Evolutionary conservation across 768 basidiomycete species (phyloP).

Genomic region (Dioszegia crocea): DNA sequence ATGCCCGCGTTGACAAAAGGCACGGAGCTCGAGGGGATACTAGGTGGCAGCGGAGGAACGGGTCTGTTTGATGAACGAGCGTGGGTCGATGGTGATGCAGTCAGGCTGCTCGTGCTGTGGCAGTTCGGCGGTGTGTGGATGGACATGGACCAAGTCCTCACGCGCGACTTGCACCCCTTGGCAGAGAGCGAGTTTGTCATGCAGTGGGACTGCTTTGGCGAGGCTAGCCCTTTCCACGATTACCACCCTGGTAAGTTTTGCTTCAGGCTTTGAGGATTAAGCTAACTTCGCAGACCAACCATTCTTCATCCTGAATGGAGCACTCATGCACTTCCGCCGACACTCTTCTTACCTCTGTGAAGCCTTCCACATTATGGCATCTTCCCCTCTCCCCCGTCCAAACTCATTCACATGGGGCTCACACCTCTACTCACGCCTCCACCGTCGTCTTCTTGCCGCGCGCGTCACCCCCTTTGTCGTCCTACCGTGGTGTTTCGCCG

Average conservation of each 20-base stretch:
- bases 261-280: background rate
- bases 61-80: slow-evolving; percentile 68
- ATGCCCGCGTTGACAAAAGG: slow-evolving; percentile 64
- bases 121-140: slow-evolving; percentile 90
- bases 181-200: slow-evolving; percentile 94
- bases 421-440: slow-evolving; percentile 82
- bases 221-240: slow-evolving; percentile 15
- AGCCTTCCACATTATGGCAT: slow-evolving; percentile 84
- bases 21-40: slow-evolving; percentile 68
- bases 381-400: slow-evolving; percentile 65
- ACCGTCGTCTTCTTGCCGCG: slow-evolving; percentile 71
- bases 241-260: background rate
- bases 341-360: slow-evolving; percentile 96
- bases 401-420: slow-evolving; percentile 93
- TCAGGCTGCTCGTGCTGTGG: slow-evolving; percentile 85
- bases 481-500: slow-evolving; percentile 91
- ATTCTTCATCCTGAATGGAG: slow-evolving; percentile 80
- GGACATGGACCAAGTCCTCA: slow-evolving; percentile 93
- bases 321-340: slow-evolving; percentile 84
- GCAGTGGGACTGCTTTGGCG: slow-evolving; percentile 98
- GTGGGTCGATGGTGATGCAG: slow-evolving; percentile 91
- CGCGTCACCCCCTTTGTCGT: slow-evolving; percentile 80
- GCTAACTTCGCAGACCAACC: slow-evolving; percentile 58
- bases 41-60: slow-evolving; percentile 45
- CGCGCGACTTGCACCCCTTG: slow-evolving; percentile 77